These are phyloP conservation scores for Grosmannia serpens DNA, from an alignment of 2,329 filamentous ascomycete genomes.

Conservation along the genomic window DNA sequence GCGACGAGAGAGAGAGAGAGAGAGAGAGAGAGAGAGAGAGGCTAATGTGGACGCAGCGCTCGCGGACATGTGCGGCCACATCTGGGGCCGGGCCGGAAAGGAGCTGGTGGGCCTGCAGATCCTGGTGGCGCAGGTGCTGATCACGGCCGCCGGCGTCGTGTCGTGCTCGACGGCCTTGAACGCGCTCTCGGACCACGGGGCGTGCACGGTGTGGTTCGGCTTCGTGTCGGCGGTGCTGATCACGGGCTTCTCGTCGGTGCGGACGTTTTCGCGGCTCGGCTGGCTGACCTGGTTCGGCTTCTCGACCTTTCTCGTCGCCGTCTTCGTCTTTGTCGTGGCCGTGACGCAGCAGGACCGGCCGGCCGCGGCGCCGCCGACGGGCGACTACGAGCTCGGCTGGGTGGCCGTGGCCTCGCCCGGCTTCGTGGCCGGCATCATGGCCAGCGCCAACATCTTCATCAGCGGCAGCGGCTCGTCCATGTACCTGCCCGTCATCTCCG, in stretches of 20 bases:
- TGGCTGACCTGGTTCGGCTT: conserved; percentile 38
- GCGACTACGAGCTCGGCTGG: conserved; percentile 31
- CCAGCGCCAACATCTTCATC: conserved; percentile 41
- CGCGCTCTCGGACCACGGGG: conserved; percentile 31
- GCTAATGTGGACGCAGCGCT: conserved; percentile 13
- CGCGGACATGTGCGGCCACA: conserved; percentile 43
- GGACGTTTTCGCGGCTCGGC: conserved; percentile 33
- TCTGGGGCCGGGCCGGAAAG: conserved; percentile 37
- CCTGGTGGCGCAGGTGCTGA: conserved; percentile 33
- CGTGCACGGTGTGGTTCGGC: conserved; percentile 30
- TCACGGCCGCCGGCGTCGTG: conserved; percentile 41
- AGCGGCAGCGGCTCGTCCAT: conserved; percentile 24
- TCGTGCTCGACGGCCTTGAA: conserved; percentile 52
- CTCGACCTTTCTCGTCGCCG: conserved; percentile 45
- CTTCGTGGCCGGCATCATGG: conserved; percentile 45
- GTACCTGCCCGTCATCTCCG: conserved; percentile 46
- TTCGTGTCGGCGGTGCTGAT: conserved; percentile 40
- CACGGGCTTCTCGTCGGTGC: conserved; percentile 36
- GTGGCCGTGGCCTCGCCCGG: conserved; percentile 39
- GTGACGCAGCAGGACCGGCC: conserved; percentile 23
- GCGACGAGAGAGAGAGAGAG: neutral
- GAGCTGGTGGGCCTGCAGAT: conserved; percentile 45
- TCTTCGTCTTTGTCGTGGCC: conserved; percentile 39
- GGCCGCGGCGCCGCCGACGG: conserved; percentile 24
- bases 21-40: neutral